Conservation (phyloP, 2,329 filamentous ascomycete species). For the Apiospora kogelbergensis region DNA sequence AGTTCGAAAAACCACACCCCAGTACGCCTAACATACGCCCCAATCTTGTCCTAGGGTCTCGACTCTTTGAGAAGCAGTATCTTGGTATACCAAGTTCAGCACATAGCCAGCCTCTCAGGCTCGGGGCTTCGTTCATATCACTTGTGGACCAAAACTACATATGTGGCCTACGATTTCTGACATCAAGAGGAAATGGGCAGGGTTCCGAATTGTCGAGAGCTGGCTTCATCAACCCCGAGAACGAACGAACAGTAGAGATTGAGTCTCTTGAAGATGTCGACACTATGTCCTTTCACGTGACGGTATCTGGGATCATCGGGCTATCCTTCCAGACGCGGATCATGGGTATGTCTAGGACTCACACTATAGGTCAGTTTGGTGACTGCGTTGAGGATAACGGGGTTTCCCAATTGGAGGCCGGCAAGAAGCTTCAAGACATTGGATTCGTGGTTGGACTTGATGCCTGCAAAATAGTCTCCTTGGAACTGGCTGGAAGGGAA, state of each 20-base stretch:
- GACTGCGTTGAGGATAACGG: conserved; percentile 13
- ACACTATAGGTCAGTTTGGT: not conserved
- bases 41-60: conserved; percentile 16
- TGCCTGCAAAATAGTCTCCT: conserved; percentile 21
- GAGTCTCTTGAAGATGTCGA: conserved; percentile 10
- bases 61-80: conserved; percentile 18
- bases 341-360: not conserved
- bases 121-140: conserved; percentile 19
- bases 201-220: conserved; percentile 6
- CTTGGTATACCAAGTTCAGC: conserved; percentile 11
- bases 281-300: conserved; percentile 16
- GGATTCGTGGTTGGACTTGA: conserved; percentile 19
- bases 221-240: conserved; percentile 15
- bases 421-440: not conserved
- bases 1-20: not conserved
- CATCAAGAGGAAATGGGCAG: not conserved
- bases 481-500: conserved; percentile 15
- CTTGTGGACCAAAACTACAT: conserved; percentile 17
- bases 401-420: conserved; percentile 11
- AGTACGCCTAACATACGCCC: not conserved
- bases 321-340: conserved; percentile 16
- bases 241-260: conserved; percentile 14
- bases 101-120: not conserved
- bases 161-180: conserved; percentile 18
- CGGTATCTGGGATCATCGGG: conserved; percentile 15